Conservation (phyloP, 2,329 filamentous ascomycete genomes). For the Colletotrichum liaoningense region DNA sequence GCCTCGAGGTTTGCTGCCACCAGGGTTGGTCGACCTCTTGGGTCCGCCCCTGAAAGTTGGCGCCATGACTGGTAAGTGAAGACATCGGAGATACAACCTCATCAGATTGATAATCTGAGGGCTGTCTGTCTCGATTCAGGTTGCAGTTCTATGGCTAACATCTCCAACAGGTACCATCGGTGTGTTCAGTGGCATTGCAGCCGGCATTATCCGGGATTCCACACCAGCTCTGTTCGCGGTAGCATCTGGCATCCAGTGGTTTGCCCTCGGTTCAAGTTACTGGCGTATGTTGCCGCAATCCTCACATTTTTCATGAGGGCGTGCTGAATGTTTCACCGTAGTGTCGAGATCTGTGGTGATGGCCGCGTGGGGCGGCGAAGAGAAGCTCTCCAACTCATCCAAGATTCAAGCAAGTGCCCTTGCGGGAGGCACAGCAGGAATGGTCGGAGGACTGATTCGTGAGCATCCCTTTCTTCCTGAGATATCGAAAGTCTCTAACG, state of each 20-base stretch:
- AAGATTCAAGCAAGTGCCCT: conserved; percentile 75
- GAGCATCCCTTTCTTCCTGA: conserved; percentile 42
- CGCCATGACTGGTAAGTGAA: conserved; percentile 63
- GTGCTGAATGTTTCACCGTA: conserved; percentile 42
- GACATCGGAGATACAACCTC: background rate
- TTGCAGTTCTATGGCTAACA: conserved; percentile 25
- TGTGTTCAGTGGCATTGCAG: conserved; percentile 72
- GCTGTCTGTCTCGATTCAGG: background rate
- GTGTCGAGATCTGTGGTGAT: conserved; percentile 61
- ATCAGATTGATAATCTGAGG: background rate
- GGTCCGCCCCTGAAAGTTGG: conserved; percentile 69
- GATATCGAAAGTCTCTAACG: conserved; percentile 14
- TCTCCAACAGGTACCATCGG: conserved; percentile 65
- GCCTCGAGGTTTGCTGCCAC: conserved; percentile 52
- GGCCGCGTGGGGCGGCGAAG: conserved; percentile 60
- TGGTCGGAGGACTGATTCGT: conserved; percentile 68
- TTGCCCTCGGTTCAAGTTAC: conserved; percentile 80
- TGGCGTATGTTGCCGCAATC: conserved; percentile 67
- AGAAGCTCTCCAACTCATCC: conserved; percentile 67
- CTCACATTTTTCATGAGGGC: background rate
- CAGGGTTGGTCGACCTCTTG: conserved; percentile 57
- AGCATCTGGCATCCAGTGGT: conserved; percentile 83
- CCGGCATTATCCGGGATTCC: conserved; percentile 76
- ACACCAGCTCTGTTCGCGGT: conserved; percentile 78
- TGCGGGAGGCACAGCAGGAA: conserved; percentile 76